These are phyloP conservation scores for Apophysomyces ossiformis DNA, from an alignment of 371 early-diverging fungal genomes.

Conservation along the genomic window DNA sequence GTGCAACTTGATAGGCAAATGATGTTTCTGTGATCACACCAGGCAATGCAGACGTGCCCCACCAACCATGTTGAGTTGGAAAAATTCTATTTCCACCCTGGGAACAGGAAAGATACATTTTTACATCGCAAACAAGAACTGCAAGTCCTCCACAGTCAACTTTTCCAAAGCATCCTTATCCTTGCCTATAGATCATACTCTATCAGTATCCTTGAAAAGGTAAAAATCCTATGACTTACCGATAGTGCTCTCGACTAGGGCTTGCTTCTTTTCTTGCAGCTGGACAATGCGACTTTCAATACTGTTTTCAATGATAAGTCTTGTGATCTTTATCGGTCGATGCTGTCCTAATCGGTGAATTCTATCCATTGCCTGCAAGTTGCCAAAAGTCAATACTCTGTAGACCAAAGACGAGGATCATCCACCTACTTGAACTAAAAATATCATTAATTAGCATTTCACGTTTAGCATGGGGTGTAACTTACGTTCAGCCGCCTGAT, in stretches of 20 bases:
- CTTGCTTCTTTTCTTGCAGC: constrained; percentile 95
- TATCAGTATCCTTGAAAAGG: background rate
- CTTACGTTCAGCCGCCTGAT: constrained; percentile 52
- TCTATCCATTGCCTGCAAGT: constrained; percentile 83
- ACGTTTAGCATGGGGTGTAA: background rate
- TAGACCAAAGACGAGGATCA: constrained; percentile 3
- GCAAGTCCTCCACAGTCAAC: constrained; percentile 84
- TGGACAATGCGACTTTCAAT: constrained; percentile 95
- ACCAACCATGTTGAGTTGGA: background rate
- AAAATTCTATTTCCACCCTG: background rate
- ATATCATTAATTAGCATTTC: background rate
- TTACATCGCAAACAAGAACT: constrained; percentile 84
- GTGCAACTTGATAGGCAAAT: constrained; percentile 4
- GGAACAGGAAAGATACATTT: constrained; percentile 4
- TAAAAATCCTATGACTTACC: constrained; percentile 63
- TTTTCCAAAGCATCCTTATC: constrained; percentile 68
- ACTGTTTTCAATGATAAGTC: constrained; percentile 93
- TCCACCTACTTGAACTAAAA: constrained; percentile 9
- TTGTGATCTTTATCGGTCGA: constrained; percentile 87
- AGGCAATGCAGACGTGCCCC: background rate
- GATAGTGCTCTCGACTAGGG: constrained; percentile 88
- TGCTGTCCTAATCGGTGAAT: constrained; percentile 92
- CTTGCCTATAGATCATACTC: constrained; percentile 24
- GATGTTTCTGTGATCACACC: constrained; percentile 1
- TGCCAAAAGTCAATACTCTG: background rate